phyloP scores from a whole-genome alignment of 306 rosid species.

The Cyamopsis tetragonoloba region DNA sequence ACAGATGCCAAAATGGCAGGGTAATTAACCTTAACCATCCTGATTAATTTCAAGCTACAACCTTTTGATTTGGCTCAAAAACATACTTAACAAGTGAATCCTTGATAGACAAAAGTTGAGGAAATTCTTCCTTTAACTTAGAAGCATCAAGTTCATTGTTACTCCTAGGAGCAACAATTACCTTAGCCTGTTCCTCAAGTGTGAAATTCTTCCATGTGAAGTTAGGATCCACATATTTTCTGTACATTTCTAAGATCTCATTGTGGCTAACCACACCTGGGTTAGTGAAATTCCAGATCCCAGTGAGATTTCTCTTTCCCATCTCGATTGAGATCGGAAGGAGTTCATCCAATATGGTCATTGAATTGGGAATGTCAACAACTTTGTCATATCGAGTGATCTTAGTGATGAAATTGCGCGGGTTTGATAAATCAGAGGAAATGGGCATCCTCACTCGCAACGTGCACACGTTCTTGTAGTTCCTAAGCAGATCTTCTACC shows the following conservation, averaged over 20 bases:
- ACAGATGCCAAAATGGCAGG: not conserved
- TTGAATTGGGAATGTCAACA: slow-evolving; percentile 82
- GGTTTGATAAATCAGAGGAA: slow-evolving; percentile 72
- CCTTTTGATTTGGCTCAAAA: slow-evolving; percentile 62
- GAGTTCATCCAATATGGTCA: slow-evolving; percentile 84
- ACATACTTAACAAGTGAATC: slow-evolving; percentile 80
- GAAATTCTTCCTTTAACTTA: slow-evolving; percentile 67
- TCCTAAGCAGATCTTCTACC: slow-evolving; percentile 83
- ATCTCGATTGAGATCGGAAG: slow-evolving; percentile 79
- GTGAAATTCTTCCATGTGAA: slow-evolving; percentile 74
- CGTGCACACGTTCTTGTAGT: slow-evolving; percentile 83
- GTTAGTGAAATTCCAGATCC: slow-evolving; percentile 81
- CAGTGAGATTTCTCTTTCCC: slow-evolving; percentile 92
- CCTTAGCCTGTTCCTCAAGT: slow-evolving; percentile 91
- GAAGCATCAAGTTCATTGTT: slow-evolving; percentile 77
- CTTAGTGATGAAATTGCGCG: slow-evolving; percentile 86
- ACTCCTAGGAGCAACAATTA: slow-evolving; percentile 78
- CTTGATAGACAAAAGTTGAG: slow-evolving; percentile 73
- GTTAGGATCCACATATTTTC: slow-evolving; percentile 57
- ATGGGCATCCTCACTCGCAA: slow-evolving; percentile 89
- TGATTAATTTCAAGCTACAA: slow-evolving; percentile 37
- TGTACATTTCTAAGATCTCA: slow-evolving; percentile 77
- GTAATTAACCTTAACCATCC: not conserved
- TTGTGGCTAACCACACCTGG: slow-evolving; percentile 96
- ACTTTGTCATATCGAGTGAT: slow-evolving; percentile 78